Base-by-base conservation (phyloP, 108 stramenopile species). In the Nitzschia sp. region DNA sequence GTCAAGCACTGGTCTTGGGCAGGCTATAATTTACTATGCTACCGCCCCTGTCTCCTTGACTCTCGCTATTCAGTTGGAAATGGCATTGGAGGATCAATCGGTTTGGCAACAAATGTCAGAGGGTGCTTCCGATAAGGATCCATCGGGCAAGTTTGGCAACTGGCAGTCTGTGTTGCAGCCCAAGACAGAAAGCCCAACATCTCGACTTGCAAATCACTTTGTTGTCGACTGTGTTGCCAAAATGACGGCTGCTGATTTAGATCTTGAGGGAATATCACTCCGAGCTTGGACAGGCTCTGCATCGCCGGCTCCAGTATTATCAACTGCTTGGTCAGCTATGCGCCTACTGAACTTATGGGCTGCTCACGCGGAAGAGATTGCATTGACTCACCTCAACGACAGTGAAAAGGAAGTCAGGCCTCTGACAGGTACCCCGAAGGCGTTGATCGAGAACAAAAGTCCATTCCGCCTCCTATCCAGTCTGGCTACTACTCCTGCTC, bases 11-110 rank as follows among this genome's bases (percentile, higher is more conserved):
- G 67, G 63, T 7, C 48, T 79, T n/a, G 71, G 78, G 8, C 51
- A 72, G 34, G 63, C 63, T 7, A 48, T 79, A 19, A 65, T 60
- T 3, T 69, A 73, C 68, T 79, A 69, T 59, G 71, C 78, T 0
- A 56, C 50, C n/a, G 61, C 63, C 24, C 78, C 78, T 0, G 57
- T 73, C 9, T 69, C 78, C 0, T 41, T 69, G 25, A 57, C 55
- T 14, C 10, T 79, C 7, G 56, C 63, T 37, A 44, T 41, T 10
- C 53, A 60, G 17, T 34, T 79, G 41, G 51, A 69, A 34, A 63
- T 50, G 41, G 61, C 62, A 10, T 10, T 69, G 37, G 50, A 55
- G 26, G 68, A 69, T 48, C 60, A 51, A 15, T 50, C 52, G 8
- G 65, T 76, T 37, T 26, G 37, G 40, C 58, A 60, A 24, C 57